These are phyloP conservation scores for Misopates orontium DNA, from an alignment of 257 asterid genomes.

Conservation along the genomic window DNA sequence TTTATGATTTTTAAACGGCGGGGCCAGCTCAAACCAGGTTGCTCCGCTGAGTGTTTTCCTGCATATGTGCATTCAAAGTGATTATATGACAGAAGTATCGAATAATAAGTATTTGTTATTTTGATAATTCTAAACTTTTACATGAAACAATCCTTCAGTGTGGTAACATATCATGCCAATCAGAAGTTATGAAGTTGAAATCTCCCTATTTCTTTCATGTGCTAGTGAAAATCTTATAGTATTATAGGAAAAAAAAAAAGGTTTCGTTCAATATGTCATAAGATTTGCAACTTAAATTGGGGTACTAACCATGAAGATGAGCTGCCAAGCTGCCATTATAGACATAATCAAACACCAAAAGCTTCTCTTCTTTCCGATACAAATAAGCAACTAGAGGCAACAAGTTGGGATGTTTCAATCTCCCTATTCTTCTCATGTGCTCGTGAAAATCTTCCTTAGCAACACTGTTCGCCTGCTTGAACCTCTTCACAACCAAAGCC, in stretches of 20 bases:
- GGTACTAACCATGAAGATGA: constrained; percentile 54
- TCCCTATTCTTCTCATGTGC: constrained; percentile 90
- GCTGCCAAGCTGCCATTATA: constrained; percentile 78
- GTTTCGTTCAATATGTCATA: too few species aligned
- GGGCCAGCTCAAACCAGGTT: constrained; percentile 60
- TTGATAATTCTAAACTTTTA: too few species aligned
- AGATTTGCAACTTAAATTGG: too few species aligned
- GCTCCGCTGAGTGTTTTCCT: constrained; percentile 56
- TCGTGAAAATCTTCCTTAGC: constrained; percentile 84
- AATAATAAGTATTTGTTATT: too few species aligned
- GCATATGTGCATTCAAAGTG: neutral
- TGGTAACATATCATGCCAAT: too few species aligned
- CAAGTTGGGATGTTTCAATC: constrained; percentile 72
- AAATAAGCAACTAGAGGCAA: constrained; percentile 83
- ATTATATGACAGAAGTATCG: too few species aligned
- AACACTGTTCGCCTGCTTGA: constrained; percentile 75
- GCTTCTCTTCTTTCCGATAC: constrained; percentile 90
- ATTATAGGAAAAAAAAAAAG: too few species aligned
- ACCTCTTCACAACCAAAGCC: constrained; percentile 83
- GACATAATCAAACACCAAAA: constrained; percentile 72
- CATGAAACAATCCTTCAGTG: too few species aligned
- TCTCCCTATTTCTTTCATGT: too few species aligned
- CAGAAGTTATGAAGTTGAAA: too few species aligned
- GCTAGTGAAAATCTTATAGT: too few species aligned
- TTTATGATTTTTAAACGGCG: constrained; percentile 68